Evolutionary conservation across 345 rosid species (phyloP), one percentile per base, ranked within the genome.

Genomic region (Lepidium didymum): DNA sequence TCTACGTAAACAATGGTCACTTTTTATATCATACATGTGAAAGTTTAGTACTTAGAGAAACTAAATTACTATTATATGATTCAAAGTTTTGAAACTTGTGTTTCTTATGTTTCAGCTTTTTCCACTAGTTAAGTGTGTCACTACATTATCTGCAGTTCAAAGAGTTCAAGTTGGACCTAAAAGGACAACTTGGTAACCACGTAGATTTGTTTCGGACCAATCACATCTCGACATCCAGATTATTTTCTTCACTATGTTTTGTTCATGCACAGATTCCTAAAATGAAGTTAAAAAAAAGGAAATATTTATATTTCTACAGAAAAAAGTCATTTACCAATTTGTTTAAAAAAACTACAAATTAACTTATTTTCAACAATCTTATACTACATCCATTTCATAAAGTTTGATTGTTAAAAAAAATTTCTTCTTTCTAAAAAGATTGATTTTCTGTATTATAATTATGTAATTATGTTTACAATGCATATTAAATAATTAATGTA

Each of bases 161-260:
- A 31, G 44, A 43, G 69, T 51, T 35, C 12, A 19, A 8, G 14
- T 58, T 19, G 31, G 64, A 40, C 64, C 50, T 19, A 66, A 40
- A 41, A 46, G 10, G 35, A 60, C 67, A 60, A 42, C 29, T 49
- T 33, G 44, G 67, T 69, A 36, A 70, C 67, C 74, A 70, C 60
- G 54, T 70, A 67, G 61, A 44, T 51, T 69, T 69, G 60, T 49
- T 59, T 58, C 31, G 8, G 23, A 50, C 74, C 67, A 50, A 69
- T 69, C 35, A 60, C 16, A 50, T 59, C 60, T 69, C 60, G 59
- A 51, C 23, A 59, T 15, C 40, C 49, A 29, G 14, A 37, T 51
- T 7, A 49, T 13, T 47, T 29, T 23, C 7, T 10, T 21, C 21
- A 38, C 36, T 14, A 14, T 38, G 27, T 66, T 42, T 52, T n/a